Base-by-base conservation (phyloP, 805 yeast genomes). In the Yarrowia osloensis region DNA sequence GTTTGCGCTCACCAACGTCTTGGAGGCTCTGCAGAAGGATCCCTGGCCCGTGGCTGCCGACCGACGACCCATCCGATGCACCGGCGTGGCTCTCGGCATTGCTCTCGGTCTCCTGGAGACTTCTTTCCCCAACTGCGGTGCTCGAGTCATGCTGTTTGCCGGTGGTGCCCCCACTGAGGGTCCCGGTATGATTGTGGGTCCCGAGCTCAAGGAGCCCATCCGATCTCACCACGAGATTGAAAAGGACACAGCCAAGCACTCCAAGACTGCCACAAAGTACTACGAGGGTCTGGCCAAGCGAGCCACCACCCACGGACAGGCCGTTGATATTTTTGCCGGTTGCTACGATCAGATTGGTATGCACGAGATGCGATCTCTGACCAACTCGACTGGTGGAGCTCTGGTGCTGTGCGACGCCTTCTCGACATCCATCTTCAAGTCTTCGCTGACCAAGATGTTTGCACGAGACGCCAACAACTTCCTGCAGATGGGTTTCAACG, bases 211-310 rank as follows among this genome's bases (percentile, higher is more conserved):
- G 76, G 99, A 95, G 78, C 97, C 99, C 59, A 89, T 95, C 73
- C 87, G 99, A 81, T 95, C 99, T 9, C 99, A 95, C 79, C 91
- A 90, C 74, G 99, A 95, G 77, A 90, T 95, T 71, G 98, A 95
- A 77, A 88, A 92, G 71, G 98, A 94, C 73, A 78, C 84, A 52
- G 96, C 97, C 65, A 88, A 88, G 74, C 96, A 92, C 76, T 90
- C 86, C 80, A 91, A 90, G 75, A 89, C 89, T 74, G 95, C 97
- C 7, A 84, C 82, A 71, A 87, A 89, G 75, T 92, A 85, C 74
- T 93, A 92, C 77, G 92, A 89, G 70, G 80, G 82, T 37, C 76
- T 93, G 55, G 89, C 95, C 31, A 82, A 85, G 40, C 86, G 87
- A 72, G 90, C 91, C 49, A 84, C 91, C 67, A 79, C 80, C 22